A percentile compares a stretch with the other conserved stretches of the same genome.
These are phyloP conservation scores for Lachnellula hyalina DNA, from an alignment of 2,329 filamentous ascomycete genomes.

Conservation along the genomic window DNA sequence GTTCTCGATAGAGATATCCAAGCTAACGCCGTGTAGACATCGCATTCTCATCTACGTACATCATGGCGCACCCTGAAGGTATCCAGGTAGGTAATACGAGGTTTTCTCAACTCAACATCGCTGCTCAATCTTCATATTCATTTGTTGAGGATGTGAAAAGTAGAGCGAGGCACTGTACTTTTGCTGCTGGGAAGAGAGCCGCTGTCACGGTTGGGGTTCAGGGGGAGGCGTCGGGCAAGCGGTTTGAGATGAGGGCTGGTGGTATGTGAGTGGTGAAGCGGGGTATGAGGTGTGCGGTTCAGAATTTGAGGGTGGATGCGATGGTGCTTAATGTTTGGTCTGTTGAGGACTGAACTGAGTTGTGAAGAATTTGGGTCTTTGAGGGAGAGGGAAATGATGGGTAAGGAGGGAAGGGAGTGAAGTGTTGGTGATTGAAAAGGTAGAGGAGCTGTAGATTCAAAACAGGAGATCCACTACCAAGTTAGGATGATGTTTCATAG, in stretches of 20 bases:
- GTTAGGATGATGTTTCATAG: too few species aligned
- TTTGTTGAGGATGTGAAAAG: not conserved
- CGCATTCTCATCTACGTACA: not conserved
- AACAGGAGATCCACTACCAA: too few species aligned
- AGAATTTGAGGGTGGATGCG: not conserved
- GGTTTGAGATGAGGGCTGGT: not conserved
- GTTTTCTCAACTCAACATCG: not conserved
- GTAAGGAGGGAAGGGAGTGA: too few species aligned
- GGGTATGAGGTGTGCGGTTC: not conserved
- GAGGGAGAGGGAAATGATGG: too few species aligned
- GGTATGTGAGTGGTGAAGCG: not conserved
- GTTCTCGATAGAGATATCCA: not conserved
- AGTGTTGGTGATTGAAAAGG: too few species aligned
- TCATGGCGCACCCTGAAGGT: not conserved
- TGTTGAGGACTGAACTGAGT: not conserved
- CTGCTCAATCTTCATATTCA: not conserved
- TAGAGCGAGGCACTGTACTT: not conserved
- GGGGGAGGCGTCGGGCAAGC: not conserved
- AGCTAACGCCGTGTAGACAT: not conserved
- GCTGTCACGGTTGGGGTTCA: not conserved
- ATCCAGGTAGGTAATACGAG: not conserved
- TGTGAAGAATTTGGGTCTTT: not conserved
- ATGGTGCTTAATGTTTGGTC: not conserved
- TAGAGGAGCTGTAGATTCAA: too few species aligned
- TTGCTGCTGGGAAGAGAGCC: not conserved